Percentiles rank a stretch among this genome's conserved stretches.
Evolutionary conservation across 345 rosid genomes (phyloP).

Genomic region (Cochlearia excelsa): DNA sequence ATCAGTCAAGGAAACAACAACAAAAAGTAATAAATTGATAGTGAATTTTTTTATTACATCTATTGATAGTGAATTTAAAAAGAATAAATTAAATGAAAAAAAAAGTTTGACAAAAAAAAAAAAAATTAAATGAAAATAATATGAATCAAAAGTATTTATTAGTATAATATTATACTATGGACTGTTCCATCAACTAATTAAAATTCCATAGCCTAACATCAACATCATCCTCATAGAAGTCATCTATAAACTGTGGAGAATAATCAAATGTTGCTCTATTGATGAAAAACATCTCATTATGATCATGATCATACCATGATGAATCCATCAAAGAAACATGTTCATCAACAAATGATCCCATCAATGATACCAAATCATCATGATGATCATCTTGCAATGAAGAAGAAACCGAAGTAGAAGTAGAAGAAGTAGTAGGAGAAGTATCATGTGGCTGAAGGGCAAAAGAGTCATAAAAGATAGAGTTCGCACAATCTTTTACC

Average conservation of each 20-base stretch:
- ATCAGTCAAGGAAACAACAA: too few relatives aligned
- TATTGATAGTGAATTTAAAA: too few relatives aligned
- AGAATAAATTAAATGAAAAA: constrained; percentile 14
- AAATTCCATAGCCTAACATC: constrained; percentile 38
- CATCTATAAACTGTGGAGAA: constrained; percentile 28
- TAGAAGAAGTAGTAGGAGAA: constrained; percentile 20
- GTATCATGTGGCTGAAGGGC: constrained; percentile 8
- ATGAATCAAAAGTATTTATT: constrained; percentile 2
- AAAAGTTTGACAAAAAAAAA: constrained; percentile 19
- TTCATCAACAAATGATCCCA: constrained; percentile 32
- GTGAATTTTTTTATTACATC: too few relatives aligned
- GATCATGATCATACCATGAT: constrained; percentile 32
- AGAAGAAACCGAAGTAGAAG: constrained; percentile 25
- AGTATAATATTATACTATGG: constrained; percentile 14
- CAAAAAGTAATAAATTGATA: too few relatives aligned
- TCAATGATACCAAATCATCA: constrained; percentile 28
- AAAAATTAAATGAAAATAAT: constrained; percentile 31
- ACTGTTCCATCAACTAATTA: constrained; percentile 22
- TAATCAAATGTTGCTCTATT: constrained; percentile 32
- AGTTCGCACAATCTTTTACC: constrained; percentile 27
- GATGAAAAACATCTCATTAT: constrained; percentile 24
- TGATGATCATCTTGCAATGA: constrained; percentile 25
- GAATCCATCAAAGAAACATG: constrained; percentile 34
- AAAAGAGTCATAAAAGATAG: constrained; percentile 26
- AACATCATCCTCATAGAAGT: constrained; percentile 29